Evolutionary conservation across 2,329 filamentous ascomycete genomes (phyloP).

Genomic region (Bisporella sp.): DNA sequence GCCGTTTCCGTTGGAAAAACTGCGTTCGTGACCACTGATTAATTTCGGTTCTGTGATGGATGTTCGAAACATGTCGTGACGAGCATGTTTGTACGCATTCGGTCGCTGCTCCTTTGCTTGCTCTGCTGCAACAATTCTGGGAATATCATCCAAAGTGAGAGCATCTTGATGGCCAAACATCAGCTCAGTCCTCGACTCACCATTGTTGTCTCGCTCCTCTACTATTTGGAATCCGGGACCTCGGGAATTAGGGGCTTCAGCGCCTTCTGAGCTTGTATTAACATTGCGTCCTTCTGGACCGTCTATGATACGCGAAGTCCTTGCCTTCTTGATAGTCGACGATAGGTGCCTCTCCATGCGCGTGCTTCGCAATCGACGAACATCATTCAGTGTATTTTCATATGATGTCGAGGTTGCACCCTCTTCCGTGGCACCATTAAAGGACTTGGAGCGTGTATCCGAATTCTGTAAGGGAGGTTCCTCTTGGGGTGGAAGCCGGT

Average conservation of each 20-base stretch:
- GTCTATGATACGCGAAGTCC: slow-evolving; percentile 88
- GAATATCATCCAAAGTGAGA: slow-evolving; percentile 91
- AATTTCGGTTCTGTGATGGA: slow-evolving; percentile 55
- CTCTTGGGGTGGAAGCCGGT: slow-evolving; percentile 42
- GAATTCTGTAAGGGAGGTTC: slow-evolving; percentile 50
- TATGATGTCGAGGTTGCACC: slow-evolving; percentile 67
- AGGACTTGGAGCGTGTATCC: slow-evolving; percentile 68
- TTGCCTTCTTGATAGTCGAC: slow-evolving; percentile 82
- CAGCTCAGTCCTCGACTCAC: slow-evolving; percentile 66
- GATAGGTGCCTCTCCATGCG: slow-evolving; percentile 91
- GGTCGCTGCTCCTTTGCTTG: slow-evolving; percentile 87
- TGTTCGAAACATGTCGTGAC: slow-evolving; percentile 58
- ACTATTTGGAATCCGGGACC: slow-evolving; percentile 67
- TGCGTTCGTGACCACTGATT: slow-evolving; percentile 62
- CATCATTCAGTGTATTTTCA: slow-evolving; percentile 93
- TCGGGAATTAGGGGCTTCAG: slow-evolving; percentile 44
- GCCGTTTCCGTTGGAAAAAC: slow-evolving; percentile 51
- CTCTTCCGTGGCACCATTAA: slow-evolving; percentile 54
- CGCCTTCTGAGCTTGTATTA: slow-evolving; percentile 66
- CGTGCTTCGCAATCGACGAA: slow-evolving; percentile 84
- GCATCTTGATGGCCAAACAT: slow-evolving; percentile 89
- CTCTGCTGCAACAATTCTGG: slow-evolving; percentile 89
- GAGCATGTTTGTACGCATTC: slow-evolving; percentile 69
- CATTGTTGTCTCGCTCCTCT: slow-evolving; percentile 65
- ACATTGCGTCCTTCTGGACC: slow-evolving; percentile 64